Base-by-base conservation (phyloP, 2,329 filamentous ascomycete species). In the Lachnellula occidentalis region DNA sequence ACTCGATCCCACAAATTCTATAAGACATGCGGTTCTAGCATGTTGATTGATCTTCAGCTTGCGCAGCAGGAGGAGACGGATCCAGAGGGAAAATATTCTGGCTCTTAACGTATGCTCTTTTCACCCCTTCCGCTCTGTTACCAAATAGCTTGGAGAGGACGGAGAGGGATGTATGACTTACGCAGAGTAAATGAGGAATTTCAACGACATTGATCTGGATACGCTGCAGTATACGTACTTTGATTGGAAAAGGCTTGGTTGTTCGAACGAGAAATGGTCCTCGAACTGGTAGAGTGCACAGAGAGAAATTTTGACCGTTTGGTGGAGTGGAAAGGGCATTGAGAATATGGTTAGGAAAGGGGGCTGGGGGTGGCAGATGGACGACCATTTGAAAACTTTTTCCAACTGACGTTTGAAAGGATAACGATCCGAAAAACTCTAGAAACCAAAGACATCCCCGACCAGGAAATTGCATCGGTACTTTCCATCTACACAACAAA, bases 51-150 rank as follows among this genome's bases (percentile, higher is more conserved):
- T 48, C 49, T 63, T 11, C 15, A 37, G 8, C 39, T 42, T 5
- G 55, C 45, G 12, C 48, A 50, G 8, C 45, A 45, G 3, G 57
- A 47, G 12, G 51, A 50, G 24, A 53, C 36, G 3, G 62, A 61
- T 45, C 57, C 62, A n/a, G 11, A 58, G 55, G n/a, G 59, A 62
- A 11, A 60, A 63, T 50, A 51, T 53, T 12, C 6, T 65, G 14
- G 59, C 53, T 21, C 46, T 65, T 3, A 64, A 64, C 56, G 62
- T 64, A 56, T n/a, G 63, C 51, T 11, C 47, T 12, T 21, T 43
- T 6, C 15, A 22, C 4, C 12, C 22, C 14, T 48, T 17, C 15
- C 36, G 27, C n/a, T 15, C 14, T 22, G 36, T 24, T 6, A 5
- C 14, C 36, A 24, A 22, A 9, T 37, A 7, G 5, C 4, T 34